Evolutionary conservation across 164 flowering plant genomes (phyloP).

Genomic region (Paratinospora sagittata): DNA sequence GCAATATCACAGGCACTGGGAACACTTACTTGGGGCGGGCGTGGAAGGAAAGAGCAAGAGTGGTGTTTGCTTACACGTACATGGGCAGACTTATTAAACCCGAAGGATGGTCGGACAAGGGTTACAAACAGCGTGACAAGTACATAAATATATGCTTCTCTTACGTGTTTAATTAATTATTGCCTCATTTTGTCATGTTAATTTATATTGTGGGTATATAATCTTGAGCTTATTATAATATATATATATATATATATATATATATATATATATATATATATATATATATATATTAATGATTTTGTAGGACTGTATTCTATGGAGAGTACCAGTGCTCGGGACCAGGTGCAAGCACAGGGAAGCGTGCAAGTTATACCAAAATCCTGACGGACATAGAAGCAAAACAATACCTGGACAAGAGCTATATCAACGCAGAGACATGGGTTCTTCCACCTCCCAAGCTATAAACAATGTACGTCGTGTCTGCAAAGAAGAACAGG

Average conservation of each 20-base stretch:
- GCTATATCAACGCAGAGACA: background rate
- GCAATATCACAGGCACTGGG: constrained; percentile 37
- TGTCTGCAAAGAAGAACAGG: background rate
- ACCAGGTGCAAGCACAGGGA: constrained; percentile 15
- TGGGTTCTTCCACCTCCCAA: background rate
- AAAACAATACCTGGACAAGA: background rate
- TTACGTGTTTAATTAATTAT: background rate
- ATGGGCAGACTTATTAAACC: constrained; percentile 28
- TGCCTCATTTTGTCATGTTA: no score
- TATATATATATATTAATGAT: background rate
- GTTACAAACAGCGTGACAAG: constrained; percentile 17
- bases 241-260: no score
- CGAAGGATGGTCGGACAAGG: constrained; percentile 35
- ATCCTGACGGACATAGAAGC: constrained; percentile 7
- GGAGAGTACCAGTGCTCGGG: constrained; percentile 22
- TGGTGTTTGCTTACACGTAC: constrained; percentile 37
- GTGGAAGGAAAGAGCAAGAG: constrained; percentile 36
- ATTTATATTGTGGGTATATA: no score
- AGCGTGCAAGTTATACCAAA: constrained; percentile 12
- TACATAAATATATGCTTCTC: constrained; percentile 1
- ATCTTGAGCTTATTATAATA: background rate
- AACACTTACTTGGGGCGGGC: constrained; percentile 35
- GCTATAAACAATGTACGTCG: background rate
- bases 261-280: no score
- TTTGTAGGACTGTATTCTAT: constrained; percentile 25